Percentiles rank a stretch among this genome's conserved stretches.
These are phyloP conservation scores for Cytospora chrysosperma DNA, from an alignment of 2,329 filamentous ascomycete genomes.

Conservation along the genomic window DNA sequence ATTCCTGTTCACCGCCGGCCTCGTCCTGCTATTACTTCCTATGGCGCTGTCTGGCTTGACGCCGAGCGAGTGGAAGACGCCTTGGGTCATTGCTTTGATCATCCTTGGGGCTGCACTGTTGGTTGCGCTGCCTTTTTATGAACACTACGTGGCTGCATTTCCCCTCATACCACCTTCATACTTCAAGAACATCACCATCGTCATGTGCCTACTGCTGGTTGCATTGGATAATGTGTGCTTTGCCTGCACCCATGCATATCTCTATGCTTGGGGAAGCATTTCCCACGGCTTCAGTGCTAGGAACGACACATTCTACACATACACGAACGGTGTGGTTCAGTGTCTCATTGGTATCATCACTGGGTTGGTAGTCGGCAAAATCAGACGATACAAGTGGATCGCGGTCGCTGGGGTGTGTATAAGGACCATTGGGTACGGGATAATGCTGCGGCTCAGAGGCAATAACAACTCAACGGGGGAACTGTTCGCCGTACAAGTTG, in stretches of 20 bases:
- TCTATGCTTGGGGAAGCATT: slow-evolving; percentile 38
- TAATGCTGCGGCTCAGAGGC: slow-evolving; percentile 49
- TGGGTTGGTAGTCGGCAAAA: slow-evolving; percentile 42
- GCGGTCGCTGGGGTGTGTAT: slow-evolving; percentile 40
- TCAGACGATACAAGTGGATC: slow-evolving; percentile 47
- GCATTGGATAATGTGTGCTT: slow-evolving; percentile 45
- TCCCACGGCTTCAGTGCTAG: slow-evolving; percentile 41
- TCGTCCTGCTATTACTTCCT: slow-evolving; percentile 47
- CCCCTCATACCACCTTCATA: slow-evolving; percentile 47
- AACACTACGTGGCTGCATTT: slow-evolving; percentile 42
- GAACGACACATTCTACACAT: slow-evolving; percentile 43
- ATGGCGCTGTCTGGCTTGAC: slow-evolving; percentile 45
- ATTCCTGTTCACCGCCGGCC: slow-evolving; percentile 47
- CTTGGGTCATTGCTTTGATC: slow-evolving; percentile 46
- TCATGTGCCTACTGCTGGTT: slow-evolving; percentile 40
- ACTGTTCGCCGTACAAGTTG: slow-evolving; percentile 46
- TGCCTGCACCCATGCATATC: slow-evolving; percentile 45
- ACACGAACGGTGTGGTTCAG: slow-evolving; percentile 41
- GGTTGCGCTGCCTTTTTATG: slow-evolving; percentile 46
- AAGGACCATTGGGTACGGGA: slow-evolving; percentile 47
- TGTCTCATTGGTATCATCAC: slow-evolving; percentile 40
- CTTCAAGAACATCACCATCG: slow-evolving; percentile 43
- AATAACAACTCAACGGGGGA: slow-evolving; percentile 44
- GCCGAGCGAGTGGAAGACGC: slow-evolving; percentile 42
- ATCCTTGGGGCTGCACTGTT: slow-evolving; percentile 43